Conservation (phyloP, 192 early-diverging fungal species). For the Paraglomus occultum region DNA sequence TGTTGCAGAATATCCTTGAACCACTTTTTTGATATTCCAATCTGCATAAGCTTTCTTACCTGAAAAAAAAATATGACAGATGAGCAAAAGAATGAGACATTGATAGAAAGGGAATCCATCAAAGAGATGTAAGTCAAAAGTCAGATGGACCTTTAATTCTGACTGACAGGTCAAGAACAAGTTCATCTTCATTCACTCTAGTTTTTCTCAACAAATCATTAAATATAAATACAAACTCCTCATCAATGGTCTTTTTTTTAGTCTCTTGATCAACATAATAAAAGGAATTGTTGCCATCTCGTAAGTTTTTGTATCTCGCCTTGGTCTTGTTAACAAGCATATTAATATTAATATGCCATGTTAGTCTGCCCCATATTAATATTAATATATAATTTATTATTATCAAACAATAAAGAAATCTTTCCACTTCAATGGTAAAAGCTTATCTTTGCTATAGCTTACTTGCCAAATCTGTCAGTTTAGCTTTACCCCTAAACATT, state of each 20-base stretch:
- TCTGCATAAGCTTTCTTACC: conserved; percentile 20
- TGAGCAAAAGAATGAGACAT: neutral
- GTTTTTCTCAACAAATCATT: neutral
- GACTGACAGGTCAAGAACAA: neutral
- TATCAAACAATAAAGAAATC: too few relatives aligned
- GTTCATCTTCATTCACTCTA: neutral
- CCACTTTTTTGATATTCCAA: conserved; percentile 11
- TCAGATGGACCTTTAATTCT: neutral
- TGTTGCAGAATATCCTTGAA: conserved; percentile 2
- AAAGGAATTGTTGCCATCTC: too few relatives aligned
- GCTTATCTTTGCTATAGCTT: too few relatives aligned
- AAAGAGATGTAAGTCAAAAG: too few relatives aligned
- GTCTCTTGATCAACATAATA: neutral
- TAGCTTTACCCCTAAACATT: too few relatives aligned
- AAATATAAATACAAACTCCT: neutral
- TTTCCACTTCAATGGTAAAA: too few relatives aligned
- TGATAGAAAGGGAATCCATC: too few relatives aligned
- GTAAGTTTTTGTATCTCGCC: too few relatives aligned
- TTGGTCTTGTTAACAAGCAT: too few relatives aligned
- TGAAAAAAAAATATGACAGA: neutral
- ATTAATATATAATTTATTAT: too few relatives aligned
- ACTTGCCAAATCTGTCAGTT: too few relatives aligned
- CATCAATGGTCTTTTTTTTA: neutral
- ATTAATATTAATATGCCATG: conserved; percentile 4
- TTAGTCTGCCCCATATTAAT: too few relatives aligned